A percentile compares a stretch with the other conserved stretches of the same genome.
Conservation (phyloP, 106 monocot genomes). For the Xerophyta viscosa region DNA sequence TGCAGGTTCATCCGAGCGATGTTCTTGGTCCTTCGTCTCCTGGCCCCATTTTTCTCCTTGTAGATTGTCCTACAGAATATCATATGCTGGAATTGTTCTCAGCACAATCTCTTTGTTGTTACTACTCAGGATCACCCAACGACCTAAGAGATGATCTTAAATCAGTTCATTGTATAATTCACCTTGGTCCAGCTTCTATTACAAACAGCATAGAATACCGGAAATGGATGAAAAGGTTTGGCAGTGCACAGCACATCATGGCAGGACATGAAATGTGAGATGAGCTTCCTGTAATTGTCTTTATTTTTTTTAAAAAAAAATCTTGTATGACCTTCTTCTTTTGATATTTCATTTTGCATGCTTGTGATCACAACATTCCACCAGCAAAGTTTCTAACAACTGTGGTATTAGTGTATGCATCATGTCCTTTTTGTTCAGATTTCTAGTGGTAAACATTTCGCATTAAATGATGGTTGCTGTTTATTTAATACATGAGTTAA, state of each 20-base stretch:
- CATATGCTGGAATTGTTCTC: slow-evolving; percentile 60
- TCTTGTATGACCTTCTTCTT: too few species aligned
- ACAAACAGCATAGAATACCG: slow-evolving; percentile 63
- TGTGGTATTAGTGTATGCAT: too few species aligned
- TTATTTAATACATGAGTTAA: too few species aligned
- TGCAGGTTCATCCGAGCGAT: slow-evolving; percentile 85
- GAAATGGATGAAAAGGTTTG: slow-evolving; percentile 93
- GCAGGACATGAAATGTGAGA: slow-evolving; percentile 99
- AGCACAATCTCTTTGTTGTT: slow-evolving; percentile 53
- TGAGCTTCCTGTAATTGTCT: slow-evolving; percentile 14
- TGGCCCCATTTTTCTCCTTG: slow-evolving; percentile 84
- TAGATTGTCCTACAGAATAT: slow-evolving; percentile 74
- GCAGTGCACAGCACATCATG: slow-evolving; percentile 77
- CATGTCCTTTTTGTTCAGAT: too few species aligned
- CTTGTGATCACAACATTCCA: too few species aligned
- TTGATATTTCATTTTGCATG: too few species aligned
- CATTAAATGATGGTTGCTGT: too few species aligned
- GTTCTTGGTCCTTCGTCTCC: slow-evolving; percentile 85
- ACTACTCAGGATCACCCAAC: slow-evolving; percentile 34
- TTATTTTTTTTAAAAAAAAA: neutral
- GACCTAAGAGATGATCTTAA: slow-evolving; percentile 25
- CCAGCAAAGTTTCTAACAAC: too few species aligned
- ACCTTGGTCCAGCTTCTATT: slow-evolving; percentile 81
- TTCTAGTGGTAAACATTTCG: too few species aligned
- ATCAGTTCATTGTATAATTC: slow-evolving; percentile 85